Conservation (phyloP, 2,329 filamentous ascomycete genomes). For the Xylariaceae sp. region DNA sequence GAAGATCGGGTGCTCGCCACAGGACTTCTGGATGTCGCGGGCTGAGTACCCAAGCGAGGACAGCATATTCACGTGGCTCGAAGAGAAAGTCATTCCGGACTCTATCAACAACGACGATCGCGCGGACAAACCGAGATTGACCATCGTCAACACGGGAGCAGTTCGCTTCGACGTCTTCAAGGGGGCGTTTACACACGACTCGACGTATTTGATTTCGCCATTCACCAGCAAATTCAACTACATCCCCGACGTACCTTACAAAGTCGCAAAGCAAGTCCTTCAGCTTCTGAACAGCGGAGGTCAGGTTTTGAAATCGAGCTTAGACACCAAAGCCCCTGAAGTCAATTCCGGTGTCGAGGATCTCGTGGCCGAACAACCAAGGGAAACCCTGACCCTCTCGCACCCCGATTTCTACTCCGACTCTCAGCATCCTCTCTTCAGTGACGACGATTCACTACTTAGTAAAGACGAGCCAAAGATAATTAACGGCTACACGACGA, state of each 20-base stretch:
- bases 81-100: slow-evolving; percentile 68
- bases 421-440: neutral
- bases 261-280: slow-evolving; percentile 66
- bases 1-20: slow-evolving; percentile 77
- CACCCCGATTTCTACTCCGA: slow-evolving; percentile 2
- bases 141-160: slow-evolving; percentile 83
- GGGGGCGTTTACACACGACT: slow-evolving; percentile 84
- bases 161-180: slow-evolving; percentile 95
- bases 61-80: slow-evolving; percentile 80
- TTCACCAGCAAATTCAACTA: slow-evolving; percentile 77
- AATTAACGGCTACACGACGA: slow-evolving; percentile 74
- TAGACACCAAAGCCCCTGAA: slow-evolving; percentile 48
- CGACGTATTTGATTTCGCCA: slow-evolving; percentile 80
- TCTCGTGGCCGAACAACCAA: slow-evolving; percentile 15
- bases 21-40: slow-evolving; percentile 76
- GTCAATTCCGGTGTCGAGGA: slow-evolving; percentile 19
- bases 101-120: slow-evolving; percentile 56
- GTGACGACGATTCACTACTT: neutral
- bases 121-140: slow-evolving; percentile 60
- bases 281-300: slow-evolving; percentile 53
- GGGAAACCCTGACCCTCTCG: slow-evolving; percentile 4
- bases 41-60: slow-evolving; percentile 67
- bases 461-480: slow-evolving; percentile 25
- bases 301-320: slow-evolving; percentile 40
- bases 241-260: slow-evolving; percentile 77